A percentile compares a stretch with the other conserved stretches of the same genome.
These are phyloP conservation scores for Anaeromyces robustus DNA, from an alignment of 192 early-diverging fungal species.

Conservation along the genomic window DNA sequence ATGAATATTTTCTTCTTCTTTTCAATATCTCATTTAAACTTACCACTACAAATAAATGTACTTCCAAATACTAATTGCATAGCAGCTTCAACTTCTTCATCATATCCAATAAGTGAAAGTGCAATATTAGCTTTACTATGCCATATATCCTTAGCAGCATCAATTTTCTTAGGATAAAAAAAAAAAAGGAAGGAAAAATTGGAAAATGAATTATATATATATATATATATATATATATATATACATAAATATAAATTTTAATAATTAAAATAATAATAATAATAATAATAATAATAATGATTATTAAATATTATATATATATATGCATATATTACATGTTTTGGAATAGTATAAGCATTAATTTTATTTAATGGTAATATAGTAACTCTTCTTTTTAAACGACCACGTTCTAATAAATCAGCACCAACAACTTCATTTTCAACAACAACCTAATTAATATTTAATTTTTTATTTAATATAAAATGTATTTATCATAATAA, in stretches of 20 bases:
- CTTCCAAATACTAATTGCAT: constrained; percentile 90
- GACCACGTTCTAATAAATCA: constrained; percentile 64
- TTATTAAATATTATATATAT: no score
- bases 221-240: neutral
- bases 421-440: constrained; percentile 66
- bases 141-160: constrained; percentile 58
- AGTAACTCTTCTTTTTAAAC: constrained; percentile 61
- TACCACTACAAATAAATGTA: constrained; percentile 71
- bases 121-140: constrained; percentile 83
- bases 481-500: no score
- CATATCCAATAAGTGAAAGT: constrained; percentile 63
- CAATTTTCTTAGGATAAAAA: constrained; percentile 35
- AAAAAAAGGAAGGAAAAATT: no score
- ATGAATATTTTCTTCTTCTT: no score
- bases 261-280: neutral
- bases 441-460: constrained; percentile 58
- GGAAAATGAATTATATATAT: neutral
- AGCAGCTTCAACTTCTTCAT: constrained; percentile 58
- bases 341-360: constrained; percentile 25
- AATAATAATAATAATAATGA: no score
- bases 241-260: neutral
- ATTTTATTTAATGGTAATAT: constrained; percentile 98
- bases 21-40: no score
- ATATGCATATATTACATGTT: constrained; percentile 9
- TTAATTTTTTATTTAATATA: constrained; percentile 6